Base-by-base conservation (phyloP, 495 filamentous ascomycete genomes). In the Podospora didyma region DNA sequence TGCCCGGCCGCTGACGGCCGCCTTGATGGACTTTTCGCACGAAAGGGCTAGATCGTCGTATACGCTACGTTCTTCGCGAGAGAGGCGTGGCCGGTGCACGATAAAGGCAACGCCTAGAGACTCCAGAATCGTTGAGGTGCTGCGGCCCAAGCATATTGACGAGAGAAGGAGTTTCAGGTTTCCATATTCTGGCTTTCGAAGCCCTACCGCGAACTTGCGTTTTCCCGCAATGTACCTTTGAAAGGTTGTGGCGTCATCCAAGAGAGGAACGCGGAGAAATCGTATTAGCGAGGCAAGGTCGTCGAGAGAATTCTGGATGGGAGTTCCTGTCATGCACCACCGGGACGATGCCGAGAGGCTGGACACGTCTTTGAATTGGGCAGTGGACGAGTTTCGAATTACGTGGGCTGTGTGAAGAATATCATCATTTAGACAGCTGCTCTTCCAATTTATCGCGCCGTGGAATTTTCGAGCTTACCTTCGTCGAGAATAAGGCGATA, bases 131-230 rank as follows among this genome's bases (percentile, higher is more conserved):
- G 58, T 45, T 3, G 58, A 35, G 41, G 60, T 60, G n/a, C 57
- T 62, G 22, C 68, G 62, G 20, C 64, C 56, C 26, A 69, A 31
- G n/a, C 63, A 64, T 23, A 67, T 49, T 2, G 61, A 56, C 0
- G 51, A 24, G 3, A 71, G 52, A 3, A 71, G 49, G 1, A 57
- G 31, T 14, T 62, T 53, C 3, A 68, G 46, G 41, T 63, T 64
- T 22, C 51, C 39, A n/a, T 49, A 52, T 21, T 47, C 37, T 39
- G 34, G 34, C 17, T 56, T 31, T 59, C 54, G 50, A 65, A 62
- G 28, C 19, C 50, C 16, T 1, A 34, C 50, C 20, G 23, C 6
- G 4, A 49, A n/a, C 47, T 58, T 2, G 46, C 22, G 4, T 26
- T n/a, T 35, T 12, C 22, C 37, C n/a, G 52, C 11, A 14, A 60